Conservation (phyloP, 176 grass and related monocot species). For the Paspalum vaginatum region DNA sequence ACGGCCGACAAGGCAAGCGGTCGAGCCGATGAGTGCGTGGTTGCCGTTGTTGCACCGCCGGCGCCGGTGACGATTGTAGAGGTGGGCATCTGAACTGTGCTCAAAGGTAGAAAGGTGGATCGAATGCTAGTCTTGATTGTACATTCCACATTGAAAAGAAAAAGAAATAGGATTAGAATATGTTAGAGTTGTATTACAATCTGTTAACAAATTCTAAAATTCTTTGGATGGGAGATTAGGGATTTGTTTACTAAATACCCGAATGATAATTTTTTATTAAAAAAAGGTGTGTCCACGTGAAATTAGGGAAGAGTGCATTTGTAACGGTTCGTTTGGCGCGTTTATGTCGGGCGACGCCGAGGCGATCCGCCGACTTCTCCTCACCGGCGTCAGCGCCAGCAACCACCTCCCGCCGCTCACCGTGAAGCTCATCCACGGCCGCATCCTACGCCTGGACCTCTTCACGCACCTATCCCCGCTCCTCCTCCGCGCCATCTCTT, state of each 20-base stretch:
- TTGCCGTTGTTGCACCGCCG: slow-evolving; percentile 12
- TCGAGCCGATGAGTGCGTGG: neutral
- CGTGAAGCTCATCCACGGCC: slow-evolving; percentile 50
- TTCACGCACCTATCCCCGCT: slow-evolving; percentile 2
- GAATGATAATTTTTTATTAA: too few species aligned
- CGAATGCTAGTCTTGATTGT: too few species aligned
- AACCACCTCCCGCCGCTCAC: slow-evolving; percentile 28
- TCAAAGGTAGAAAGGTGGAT: neutral
- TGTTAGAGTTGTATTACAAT: too few species aligned
- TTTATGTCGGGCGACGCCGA: neutral
- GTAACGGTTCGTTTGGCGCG: neutral
- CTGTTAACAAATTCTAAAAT: too few species aligned
- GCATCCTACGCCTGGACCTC: slow-evolving; percentile 58
- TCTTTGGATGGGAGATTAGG: too few species aligned
- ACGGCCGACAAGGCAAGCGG: neutral
- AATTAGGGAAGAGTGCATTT: too few species aligned
- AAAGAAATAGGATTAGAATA: too few species aligned
- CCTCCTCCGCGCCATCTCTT: slow-evolving; percentile 50
- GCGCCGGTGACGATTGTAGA: slow-evolving; percentile 23
- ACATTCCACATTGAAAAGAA: too few species aligned
- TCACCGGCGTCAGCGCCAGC: neutral
- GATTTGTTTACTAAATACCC: too few species aligned
- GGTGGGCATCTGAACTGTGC: neutral
- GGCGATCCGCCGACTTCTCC: slow-evolving; percentile 13
- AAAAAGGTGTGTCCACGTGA: too few species aligned